Percentiles rank a stretch among this genome's conserved stretches.
phyloP scores from a whole-genome alignment of 306 rosid genomes.

The Quillaja saponaria region DNA sequence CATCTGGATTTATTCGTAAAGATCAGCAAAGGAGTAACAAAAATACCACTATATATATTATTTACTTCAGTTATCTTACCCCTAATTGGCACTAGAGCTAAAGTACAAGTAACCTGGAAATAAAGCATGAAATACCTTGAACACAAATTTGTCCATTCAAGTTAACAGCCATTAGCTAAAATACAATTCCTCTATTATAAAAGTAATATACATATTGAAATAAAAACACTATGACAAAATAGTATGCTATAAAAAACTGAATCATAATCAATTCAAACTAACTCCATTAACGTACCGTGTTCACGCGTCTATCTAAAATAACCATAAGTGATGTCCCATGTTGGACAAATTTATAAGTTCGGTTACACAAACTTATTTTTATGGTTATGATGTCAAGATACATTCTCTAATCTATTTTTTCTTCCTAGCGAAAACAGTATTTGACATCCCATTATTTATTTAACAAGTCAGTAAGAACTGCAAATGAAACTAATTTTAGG shows the following conservation, averaged over 20 bases:
- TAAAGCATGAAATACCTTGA: neutral
- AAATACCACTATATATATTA: neutral
- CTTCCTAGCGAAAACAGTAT: constrained; percentile 15
- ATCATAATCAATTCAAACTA: neutral
- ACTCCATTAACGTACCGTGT: neutral
- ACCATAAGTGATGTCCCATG: too few species aligned
- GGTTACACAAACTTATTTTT: neutral
- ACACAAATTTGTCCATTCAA: neutral
- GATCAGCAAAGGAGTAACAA: too few species aligned
- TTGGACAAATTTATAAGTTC: too few species aligned
- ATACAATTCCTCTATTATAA: neutral
- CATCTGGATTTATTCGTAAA: too few species aligned
- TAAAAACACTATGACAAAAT: neutral
- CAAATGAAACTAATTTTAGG: constrained; percentile 1
- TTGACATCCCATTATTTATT: neutral
- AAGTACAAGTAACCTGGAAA: too few species aligned
- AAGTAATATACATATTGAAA: neutral
- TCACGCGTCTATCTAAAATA: too few species aligned
- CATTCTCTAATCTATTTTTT: neutral
- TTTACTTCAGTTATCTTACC: too few species aligned
- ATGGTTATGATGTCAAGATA: constrained; percentile 13
- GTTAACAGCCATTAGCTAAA: neutral
- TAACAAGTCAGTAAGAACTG: constrained; percentile 5
- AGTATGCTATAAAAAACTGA: neutral
- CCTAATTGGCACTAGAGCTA: too few species aligned